phyloP scores from a whole-genome alignment of 495 filamentous ascomycete species.

The Sphaerosporella brunnea region DNA sequence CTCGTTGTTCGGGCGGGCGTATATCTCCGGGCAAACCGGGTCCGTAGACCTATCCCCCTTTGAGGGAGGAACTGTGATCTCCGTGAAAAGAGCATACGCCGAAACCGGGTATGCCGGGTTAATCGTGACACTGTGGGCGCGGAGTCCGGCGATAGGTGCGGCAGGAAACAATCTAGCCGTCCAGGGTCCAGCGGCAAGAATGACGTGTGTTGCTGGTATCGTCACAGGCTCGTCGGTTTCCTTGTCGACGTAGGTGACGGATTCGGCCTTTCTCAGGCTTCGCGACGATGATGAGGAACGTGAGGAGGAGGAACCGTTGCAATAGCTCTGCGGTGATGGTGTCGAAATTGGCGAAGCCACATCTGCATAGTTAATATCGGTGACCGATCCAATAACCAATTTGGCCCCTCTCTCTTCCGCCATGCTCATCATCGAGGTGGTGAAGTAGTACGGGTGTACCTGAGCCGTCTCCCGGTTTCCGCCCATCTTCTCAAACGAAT shows the following conservation, averaged over 20 bases:
- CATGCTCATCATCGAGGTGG: constrained; percentile 65
- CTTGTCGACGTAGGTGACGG: constrained; percentile 60
- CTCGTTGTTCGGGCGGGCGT: constrained; percentile 70
- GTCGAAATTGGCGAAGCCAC: constrained; percentile 18
- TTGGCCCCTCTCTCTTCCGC: constrained; percentile 58
- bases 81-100: constrained; percentile 78
- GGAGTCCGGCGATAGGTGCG: constrained; percentile 59
- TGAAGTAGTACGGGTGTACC: constrained; percentile 88
- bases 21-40: constrained; percentile 64
- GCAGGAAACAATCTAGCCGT: constrained; percentile 53
- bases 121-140: constrained; percentile 85
- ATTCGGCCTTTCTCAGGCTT: constrained; percentile 34
- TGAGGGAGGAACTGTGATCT: constrained; percentile 52
- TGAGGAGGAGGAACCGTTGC: constrained; percentile 7
- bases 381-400: constrained; percentile 50
- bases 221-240: constrained; percentile 38
- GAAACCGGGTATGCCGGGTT: constrained; percentile 53
- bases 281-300: constrained; percentile 12
- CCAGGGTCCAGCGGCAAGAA: constrained; percentile 85
- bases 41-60: constrained; percentile 6
- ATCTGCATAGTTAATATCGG: constrained; percentile 39
- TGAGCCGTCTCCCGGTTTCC: constrained; percentile 58
- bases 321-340: constrained; percentile 12
- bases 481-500: constrained; percentile 70
- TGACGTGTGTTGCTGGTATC: constrained; percentile 57